Percentiles rank a stretch among this genome's conserved stretches.
These are phyloP conservation scores for Gymnopilus junonius DNA, from an alignment of 768 basidiomycete species.

Conservation along the genomic window DNA sequence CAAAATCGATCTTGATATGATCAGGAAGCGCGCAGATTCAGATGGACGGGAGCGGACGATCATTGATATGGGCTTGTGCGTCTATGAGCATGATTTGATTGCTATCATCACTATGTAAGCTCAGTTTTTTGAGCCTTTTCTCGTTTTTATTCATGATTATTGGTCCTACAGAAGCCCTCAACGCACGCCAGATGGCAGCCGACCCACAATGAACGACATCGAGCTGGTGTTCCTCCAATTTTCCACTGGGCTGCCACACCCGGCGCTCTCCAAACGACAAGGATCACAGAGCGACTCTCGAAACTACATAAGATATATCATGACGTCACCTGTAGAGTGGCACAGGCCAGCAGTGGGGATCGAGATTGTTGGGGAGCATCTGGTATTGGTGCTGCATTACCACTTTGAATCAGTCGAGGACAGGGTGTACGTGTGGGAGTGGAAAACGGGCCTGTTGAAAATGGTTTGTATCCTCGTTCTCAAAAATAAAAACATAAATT, in stretches of 20 bases:
- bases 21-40: background rate
- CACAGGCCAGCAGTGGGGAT: constrained; percentile 39
- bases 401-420: constrained; percentile 21
- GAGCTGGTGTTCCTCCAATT: constrained; percentile 35
- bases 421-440: constrained; percentile 46
- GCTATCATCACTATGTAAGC: constrained; percentile 42
- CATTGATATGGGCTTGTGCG: constrained; percentile 47
- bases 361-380: constrained; percentile 49
- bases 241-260: constrained; percentile 41
- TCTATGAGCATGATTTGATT: constrained; percentile 50
- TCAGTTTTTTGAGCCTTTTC: background rate
- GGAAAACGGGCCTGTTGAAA: constrained; percentile 42
- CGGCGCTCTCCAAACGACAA: constrained; percentile 7
- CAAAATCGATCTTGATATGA: constrained; percentile 11
- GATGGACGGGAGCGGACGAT: constrained; percentile 26
- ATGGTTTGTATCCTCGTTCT: constrained; percentile 35
- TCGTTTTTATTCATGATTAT: background rate
- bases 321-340: constrained; percentile 17
- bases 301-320: constrained; percentile 31
- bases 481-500: too few relatives aligned
- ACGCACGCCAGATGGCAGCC: background rate
- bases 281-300: constrained; percentile 25
- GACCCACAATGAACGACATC: constrained; percentile 9
- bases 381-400: constrained; percentile 42
- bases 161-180: background rate